Evolutionary conservation across 805 yeast species (phyloP).

Genomic region (Candida odintsovae): DNA sequence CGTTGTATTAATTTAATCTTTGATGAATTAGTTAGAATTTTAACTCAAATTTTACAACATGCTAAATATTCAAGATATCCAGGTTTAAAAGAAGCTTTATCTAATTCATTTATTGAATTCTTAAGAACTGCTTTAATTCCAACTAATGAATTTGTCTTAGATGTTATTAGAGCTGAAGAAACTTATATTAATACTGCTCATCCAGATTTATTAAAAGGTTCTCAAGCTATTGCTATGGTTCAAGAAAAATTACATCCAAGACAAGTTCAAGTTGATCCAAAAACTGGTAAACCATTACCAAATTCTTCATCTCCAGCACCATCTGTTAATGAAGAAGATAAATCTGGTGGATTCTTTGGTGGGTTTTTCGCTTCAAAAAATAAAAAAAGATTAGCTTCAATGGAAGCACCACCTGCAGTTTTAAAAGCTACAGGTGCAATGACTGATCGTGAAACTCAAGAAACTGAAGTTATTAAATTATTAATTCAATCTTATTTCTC

Average conservation of each 20-base stretch:
- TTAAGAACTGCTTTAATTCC: slow-evolving; percentile 77
- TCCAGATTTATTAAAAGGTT: slow-evolving; percentile 91
- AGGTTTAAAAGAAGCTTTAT: slow-evolving; percentile 77
- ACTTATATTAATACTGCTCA: slow-evolving; percentile 97
- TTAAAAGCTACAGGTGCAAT: slow-evolving; percentile 84
- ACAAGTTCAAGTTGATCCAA: slow-evolving; percentile 78
- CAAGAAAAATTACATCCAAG: slow-evolving; percentile 72
- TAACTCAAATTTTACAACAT: slow-evolving; percentile 76
- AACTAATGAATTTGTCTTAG: slow-evolving; percentile 78
- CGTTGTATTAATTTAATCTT: slow-evolving; percentile 87
- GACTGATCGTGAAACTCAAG: slow-evolving; percentile 94
- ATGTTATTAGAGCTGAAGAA: slow-evolving; percentile 81
- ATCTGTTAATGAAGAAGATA: slow-evolving; percentile 32
- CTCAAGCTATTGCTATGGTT: slow-evolving; percentile 90
- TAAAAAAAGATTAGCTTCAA: slow-evolving; percentile 87
- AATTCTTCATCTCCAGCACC: slow-evolving; percentile 27
- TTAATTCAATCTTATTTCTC: slow-evolving; percentile 85
- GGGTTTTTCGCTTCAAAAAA: slow-evolving; percentile 90
- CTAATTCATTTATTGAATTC: slow-evolving; percentile 72
- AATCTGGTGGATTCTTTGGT: slow-evolving; percentile 80
- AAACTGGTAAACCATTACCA: slow-evolving; percentile 75
- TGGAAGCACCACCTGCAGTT: slow-evolving; percentile 97
- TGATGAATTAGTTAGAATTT: slow-evolving; percentile 89
- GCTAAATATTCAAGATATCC: slow-evolving; percentile 89
- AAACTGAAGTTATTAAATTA: slow-evolving; percentile 93